These are phyloP conservation scores for Candida pseudofarinosa DNA, from an alignment of 805 yeast species.

Conservation along the genomic window DNA sequence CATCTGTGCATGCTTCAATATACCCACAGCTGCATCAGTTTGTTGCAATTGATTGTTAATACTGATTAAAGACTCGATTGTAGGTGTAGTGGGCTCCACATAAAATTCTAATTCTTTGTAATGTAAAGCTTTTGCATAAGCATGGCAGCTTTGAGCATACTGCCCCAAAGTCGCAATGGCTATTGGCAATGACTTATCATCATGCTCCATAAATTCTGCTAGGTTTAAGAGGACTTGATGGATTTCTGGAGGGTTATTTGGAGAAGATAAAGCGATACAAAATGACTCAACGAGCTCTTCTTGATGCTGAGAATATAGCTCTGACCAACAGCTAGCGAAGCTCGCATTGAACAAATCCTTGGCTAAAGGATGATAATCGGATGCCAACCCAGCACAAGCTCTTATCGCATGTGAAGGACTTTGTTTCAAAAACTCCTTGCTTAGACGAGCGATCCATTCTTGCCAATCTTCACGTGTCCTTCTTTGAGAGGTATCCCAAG, in stretches of 20 bases:
- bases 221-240: constrained; percentile 83
- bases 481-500: constrained; percentile 90
- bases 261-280: constrained; percentile 82
- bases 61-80: constrained; percentile 86
- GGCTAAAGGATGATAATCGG: constrained; percentile 82
- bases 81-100: constrained; percentile 86
- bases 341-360: constrained; percentile 90
- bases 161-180: constrained; percentile 86
- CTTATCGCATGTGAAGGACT: constrained; percentile 93
- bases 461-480: constrained; percentile 96
- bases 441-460: constrained; percentile 88
- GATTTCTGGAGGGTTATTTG: constrained; percentile 93
- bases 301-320: constrained; percentile 81
- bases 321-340: constrained; percentile 94
- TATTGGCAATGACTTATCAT: constrained; percentile 89
- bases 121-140: constrained; percentile 95
- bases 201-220: constrained; percentile 97
- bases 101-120: constrained; percentile 93
- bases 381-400: constrained; percentile 87
- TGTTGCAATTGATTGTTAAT: constrained; percentile 94
- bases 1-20: constrained; percentile 87
- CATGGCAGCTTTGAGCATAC: constrained; percentile 93
- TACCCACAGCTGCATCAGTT: constrained; percentile 97
- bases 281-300: constrained; percentile 84
- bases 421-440: constrained; percentile 82